A percentile compares a stretch with the other conserved stretches of the same genome.
phyloP scores from a whole-genome alignment of 2,329 filamentous ascomycete species.

The Beauveria sp. region DNA sequence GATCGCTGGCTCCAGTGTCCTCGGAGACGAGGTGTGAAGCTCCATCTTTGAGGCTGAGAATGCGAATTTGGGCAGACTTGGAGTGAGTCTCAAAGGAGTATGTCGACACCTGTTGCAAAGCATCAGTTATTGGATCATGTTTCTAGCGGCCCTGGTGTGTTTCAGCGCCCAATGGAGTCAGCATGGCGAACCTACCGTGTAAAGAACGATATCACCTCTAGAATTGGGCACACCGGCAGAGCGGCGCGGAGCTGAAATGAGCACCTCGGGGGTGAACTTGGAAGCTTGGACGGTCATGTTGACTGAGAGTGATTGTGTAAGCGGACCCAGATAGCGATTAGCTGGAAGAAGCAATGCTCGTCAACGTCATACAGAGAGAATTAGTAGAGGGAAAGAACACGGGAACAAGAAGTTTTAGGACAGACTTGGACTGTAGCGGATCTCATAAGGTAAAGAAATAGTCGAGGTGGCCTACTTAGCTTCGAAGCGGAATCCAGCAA shows the following conservation, averaged over 20 bases:
- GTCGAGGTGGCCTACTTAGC: neutral
- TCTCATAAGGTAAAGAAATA: conserved; percentile 8
- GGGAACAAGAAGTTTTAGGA: neutral
- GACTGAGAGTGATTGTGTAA: conserved; percentile 17
- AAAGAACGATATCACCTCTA: conserved; percentile 56
- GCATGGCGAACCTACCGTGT: conserved; percentile 39
- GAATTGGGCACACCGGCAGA: conserved; percentile 63
- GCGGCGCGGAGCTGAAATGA: conserved; percentile 68
- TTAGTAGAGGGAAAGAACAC: neutral
- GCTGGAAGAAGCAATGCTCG: neutral
- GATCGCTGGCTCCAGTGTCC: conserved; percentile 57
- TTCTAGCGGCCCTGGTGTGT: neutral
- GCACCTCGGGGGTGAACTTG: conserved; percentile 69
- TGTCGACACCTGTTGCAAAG: conserved; percentile 45
- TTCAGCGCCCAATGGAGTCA: neutral
- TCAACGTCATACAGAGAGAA: neutral
- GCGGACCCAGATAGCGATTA: conserved; percentile 7
- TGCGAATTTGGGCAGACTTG: conserved; percentile 58
- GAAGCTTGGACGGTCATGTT: conserved; percentile 61
- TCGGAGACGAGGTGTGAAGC: conserved; percentile 59
- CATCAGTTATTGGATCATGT: too few species aligned
- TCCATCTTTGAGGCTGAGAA: conserved; percentile 62
- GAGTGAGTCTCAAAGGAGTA: conserved; percentile 75
- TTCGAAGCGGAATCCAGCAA: conserved; percentile 4
- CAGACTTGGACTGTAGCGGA: neutral